phyloP scores from a whole-genome alignment of 495 filamentous ascomycete genomes.

The Neurospora africana region DNA sequence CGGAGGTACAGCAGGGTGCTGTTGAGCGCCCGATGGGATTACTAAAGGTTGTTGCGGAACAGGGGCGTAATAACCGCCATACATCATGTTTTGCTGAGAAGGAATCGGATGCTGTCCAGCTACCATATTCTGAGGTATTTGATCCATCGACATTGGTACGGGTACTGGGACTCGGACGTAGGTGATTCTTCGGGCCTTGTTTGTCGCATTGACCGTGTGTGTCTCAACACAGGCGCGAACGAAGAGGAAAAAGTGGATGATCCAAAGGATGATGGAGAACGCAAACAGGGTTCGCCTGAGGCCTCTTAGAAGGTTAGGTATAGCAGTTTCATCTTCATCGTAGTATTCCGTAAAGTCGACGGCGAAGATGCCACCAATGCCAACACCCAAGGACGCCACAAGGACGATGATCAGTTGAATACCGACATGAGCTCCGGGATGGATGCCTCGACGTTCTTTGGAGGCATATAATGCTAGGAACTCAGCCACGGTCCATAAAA shows the following conservation, averaged over 20 bases:
- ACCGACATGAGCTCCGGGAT: constrained; percentile 28
- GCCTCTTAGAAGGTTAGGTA: not conserved
- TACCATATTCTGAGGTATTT: not conserved
- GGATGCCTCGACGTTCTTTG: constrained; percentile 18
- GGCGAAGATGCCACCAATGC: constrained; percentile 10
- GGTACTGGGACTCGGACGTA: constrained; percentile 6
- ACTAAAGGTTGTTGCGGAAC: not conserved
- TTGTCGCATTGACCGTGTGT: constrained; percentile 15
- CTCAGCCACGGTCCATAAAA: constrained; percentile 28
- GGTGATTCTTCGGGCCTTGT: not conserved
- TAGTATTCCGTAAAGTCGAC: constrained; percentile 1
- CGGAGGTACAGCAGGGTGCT: not conserved
- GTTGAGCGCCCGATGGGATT: not conserved
- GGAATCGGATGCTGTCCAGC: not conserved
- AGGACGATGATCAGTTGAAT: constrained; percentile 26
- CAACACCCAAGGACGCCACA: constrained; percentile 7
- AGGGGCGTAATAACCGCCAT: constrained; percentile 13
- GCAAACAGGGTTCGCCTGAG: constrained; percentile 5
- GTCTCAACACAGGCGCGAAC: constrained; percentile 35
- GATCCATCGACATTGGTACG: not conserved
- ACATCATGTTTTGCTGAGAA: not conserved
- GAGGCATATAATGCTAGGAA: constrained; percentile 20
- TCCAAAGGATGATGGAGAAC: constrained; percentile 8
- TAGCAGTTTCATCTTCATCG: constrained; percentile 2
- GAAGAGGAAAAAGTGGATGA: constrained; percentile 33